Base-by-base conservation (phyloP, 306 rosid genomes). In the Quercus engelmannii region DNA sequence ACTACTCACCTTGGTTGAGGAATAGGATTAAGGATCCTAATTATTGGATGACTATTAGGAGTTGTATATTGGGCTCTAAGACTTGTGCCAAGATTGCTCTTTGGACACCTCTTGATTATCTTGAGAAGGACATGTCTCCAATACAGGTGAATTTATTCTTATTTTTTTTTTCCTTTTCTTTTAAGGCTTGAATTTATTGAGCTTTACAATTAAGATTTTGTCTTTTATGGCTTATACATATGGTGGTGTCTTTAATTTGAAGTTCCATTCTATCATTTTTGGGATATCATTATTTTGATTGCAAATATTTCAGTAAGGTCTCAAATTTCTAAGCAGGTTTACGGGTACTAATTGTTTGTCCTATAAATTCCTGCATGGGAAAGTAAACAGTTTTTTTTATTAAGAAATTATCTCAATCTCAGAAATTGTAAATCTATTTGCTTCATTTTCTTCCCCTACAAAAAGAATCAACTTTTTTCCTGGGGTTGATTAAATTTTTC, bases 21-120 rank as follows among this genome's bases (percentile, higher is more conserved):
- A 86, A 79, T 21, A 90, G 96, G 83, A 86, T 96, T 12, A 80
- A 78, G 25, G 86, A 93, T 57, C 92, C 94, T 31, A 41, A 26
- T 3, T 87, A 96, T 75, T 96, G 99, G 99, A 86, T 26, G 70
- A 86, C 89, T 19, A 82, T 96, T 1, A 93, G 88, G 67, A 76
- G 86, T 65, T 96, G 99, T 58, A 88, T 96, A 78, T 20, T 90
- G 86, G 98, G 96, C 21, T 96, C 99, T 28, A 93, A 88, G 43
- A 86, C 92, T 78, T 96, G 99, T 76, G 86, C 81, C 2, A 84
- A 89, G 64, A 74, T 90, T 80, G 69, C 89, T 2, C 51, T 63
- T 55, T 96, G 92, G 96, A 87, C 98, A 3, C 93, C 94, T 76
- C 74, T 91, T 49, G 92, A 96, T 83, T 96, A 91, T 75, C 71